Conservation (phyloP, 1,139 yeast genomes). For the Kodamaea suecica region DNA sequence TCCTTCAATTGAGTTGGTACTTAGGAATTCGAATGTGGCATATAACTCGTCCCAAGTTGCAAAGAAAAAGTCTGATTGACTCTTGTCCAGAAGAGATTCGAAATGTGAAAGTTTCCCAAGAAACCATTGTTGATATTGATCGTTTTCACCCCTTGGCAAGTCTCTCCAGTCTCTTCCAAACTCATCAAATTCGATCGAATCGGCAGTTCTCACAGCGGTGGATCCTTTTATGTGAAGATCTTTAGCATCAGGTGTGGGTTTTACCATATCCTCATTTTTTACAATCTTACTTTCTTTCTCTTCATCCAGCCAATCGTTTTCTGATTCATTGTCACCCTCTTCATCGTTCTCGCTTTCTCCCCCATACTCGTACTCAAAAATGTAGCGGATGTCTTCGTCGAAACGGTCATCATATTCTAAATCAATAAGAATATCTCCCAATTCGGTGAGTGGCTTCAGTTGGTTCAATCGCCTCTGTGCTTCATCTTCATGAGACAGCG, state of each 20-base stretch:
- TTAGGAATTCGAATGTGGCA: slow-evolving; percentile 28
- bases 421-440: slow-evolving; percentile 53
- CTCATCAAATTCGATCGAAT: slow-evolving; percentile 48
- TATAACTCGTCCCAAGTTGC: slow-evolving; percentile 30
- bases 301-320: background rate
- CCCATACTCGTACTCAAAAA: slow-evolving; percentile 53
- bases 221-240: background rate
- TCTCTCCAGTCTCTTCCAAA: slow-evolving; percentile 70
- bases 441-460: slow-evolving; percentile 32
- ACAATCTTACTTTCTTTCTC: background rate
- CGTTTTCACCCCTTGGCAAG: slow-evolving; percentile 57
- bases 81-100: slow-evolving; percentile 18
- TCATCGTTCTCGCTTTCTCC: slow-evolving; percentile 25
- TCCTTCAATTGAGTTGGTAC: slow-evolving; percentile 25
- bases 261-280: background rate
- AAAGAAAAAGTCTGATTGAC: slow-evolving; percentile 28
- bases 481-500: slow-evolving; percentile 13
- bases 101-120: slow-evolving; percentile 16
- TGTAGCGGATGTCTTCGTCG: slow-evolving; percentile 71
- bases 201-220: slow-evolving; percentile 14
- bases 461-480: slow-evolving; percentile 22
- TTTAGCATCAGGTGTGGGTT: background rate
- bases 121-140: slow-evolving; percentile 21
- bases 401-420: slow-evolving; percentile 63
- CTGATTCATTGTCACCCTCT: slow-evolving; percentile 7